Evolutionary conservation across 495 filamentous ascomycete species (phyloP).

Genomic region (Penicillium longicatenatum): DNA sequence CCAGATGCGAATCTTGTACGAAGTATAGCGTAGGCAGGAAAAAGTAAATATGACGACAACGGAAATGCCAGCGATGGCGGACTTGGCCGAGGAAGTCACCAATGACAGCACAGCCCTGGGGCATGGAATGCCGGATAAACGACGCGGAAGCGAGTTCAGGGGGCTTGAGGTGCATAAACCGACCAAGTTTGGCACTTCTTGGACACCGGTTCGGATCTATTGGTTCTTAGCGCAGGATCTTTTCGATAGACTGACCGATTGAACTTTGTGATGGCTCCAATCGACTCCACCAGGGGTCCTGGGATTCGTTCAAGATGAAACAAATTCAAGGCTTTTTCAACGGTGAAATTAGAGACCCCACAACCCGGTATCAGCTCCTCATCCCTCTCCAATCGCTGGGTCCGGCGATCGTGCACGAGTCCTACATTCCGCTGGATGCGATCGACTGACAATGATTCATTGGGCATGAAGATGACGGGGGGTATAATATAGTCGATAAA

Average conservation of each 20-base stretch:
- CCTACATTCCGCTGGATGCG: conserved; percentile 4
- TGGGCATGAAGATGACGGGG: conserved; percentile 4
- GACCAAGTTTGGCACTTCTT: background rate
- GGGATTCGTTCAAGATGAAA: conserved; percentile 15
- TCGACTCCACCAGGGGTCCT: background rate
- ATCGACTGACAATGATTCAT: conserved; percentile 7
- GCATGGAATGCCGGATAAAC: conserved; percentile 14
- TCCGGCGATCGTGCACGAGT: conserved; percentile 7
- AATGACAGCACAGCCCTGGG: conserved; percentile 11
- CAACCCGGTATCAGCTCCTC: conserved; percentile 5
- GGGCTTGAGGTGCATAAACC: conserved; percentile 1
- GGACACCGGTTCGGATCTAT: conserved; percentile 5
- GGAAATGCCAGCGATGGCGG: conserved; percentile 1
- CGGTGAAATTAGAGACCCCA: conserved; percentile 2
- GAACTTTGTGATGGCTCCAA: conserved; percentile 19
- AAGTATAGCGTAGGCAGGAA: background rate
- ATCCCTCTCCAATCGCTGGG: conserved; percentile 11
- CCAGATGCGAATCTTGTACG: too few species aligned
- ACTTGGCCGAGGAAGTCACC: conserved; percentile 4
- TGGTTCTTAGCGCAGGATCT: conserved; percentile 5
- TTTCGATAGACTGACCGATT: background rate
- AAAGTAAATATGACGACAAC: conserved; percentile 7
- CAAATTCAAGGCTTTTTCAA: conserved; percentile 1
- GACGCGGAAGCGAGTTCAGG: background rate
- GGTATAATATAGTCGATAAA: background rate